Base-by-base conservation (phyloP, 306 rosid species). In the Rosa lucieae region DNA sequence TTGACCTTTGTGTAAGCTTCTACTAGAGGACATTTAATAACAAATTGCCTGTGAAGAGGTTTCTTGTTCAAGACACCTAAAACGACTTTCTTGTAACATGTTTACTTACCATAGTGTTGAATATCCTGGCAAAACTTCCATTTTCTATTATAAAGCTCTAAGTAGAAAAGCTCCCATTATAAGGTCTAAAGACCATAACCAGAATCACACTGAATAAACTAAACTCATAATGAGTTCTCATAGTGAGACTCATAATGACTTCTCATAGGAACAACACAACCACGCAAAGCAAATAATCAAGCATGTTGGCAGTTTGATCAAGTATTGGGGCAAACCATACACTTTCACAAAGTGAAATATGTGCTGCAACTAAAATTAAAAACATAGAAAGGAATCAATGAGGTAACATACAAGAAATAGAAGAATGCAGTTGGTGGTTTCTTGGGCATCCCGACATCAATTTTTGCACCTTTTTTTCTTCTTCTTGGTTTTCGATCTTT, bases 341-440 rank as follows among this genome's bases (percentile, higher is more conserved):
- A 81, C 40, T 63, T 58, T 71, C 35, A 32, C 35, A 32, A 61
- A 20, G 35, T 47, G 42, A 70, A 81, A 79, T 35, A 37, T 17
- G 67, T 53, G 52, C 68, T 72, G 71, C 55, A 72, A 37, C 70
- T 43, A 78, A 46, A 76, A 37, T 52, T 35, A 51, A 61, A 32
- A 32, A 20, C 58, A 62, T 61, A 15, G 73, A 40, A 75, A 43
- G 18, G 59, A 74, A 39, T 4, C 42, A 61, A 18, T 66, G 47
- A 29, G 61, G 29, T 29, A 66, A 49, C 86, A 46, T 93, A 93
- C 99, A 95, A 79, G 87, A 89, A 95, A 88, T 84, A 92, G 89
- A 95, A 95, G 96, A 95, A 95, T 78, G 97, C 99, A 48, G 97
- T 95, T 32, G 98, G 99, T 12, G 99, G 99, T 80, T 95, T 95